Evolutionary conservation across 169 alveolate species (phyloP), one percentile per base, ranked within the genome.

Genomic region (Eimeria sp.): DNA sequence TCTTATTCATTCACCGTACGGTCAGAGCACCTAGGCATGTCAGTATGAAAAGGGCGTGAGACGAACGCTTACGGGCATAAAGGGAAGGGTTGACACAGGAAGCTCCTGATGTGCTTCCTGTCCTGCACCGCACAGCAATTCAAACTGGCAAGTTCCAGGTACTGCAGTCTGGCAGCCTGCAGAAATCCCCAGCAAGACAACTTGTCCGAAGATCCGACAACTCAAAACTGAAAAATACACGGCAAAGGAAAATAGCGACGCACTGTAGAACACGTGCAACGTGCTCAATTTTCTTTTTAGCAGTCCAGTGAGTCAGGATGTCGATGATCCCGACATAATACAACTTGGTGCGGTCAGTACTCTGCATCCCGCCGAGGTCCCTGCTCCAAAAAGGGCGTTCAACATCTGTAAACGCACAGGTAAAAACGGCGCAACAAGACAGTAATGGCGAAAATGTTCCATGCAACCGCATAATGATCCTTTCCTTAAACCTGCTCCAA

Each of bases 301-400:
- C 65, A 16, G 84, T 84, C 95, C 95, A 96, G 82, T 43, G 80
- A 3, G 97, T 96, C 83, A 94, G 61, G 27, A 96, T 84, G 70
- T 96, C 97, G 49, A 96, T 89, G 43, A 96, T 94, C 25, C 97
- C 97, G 30, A 94, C 70, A 88, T 83, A 96, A 91, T 96, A 96
- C 54, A 90, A 51, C 78, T 73, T 61, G 65, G 91, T 90, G 22
- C 87, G 72, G 91, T 95, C 95, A 45, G 90, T 34, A 65, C 95
- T 87, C 93, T 57, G 61, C 95, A 95, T 87, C 86, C 96, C 96
- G 51, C 96, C 96, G 76, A 78, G 72, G 67, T 95, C 95, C 5
- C 80, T 43, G 67, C 92, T 61, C 92, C 92, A 86, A 49, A 86
- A 86, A 11, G 92, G 92, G 47, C 63, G 76, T 30, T 86, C 92